These are phyloP conservation scores for Solanum megistacrolobum DNA, from an alignment of 257 asterid genomes.

Conservation along the genomic window DNA sequence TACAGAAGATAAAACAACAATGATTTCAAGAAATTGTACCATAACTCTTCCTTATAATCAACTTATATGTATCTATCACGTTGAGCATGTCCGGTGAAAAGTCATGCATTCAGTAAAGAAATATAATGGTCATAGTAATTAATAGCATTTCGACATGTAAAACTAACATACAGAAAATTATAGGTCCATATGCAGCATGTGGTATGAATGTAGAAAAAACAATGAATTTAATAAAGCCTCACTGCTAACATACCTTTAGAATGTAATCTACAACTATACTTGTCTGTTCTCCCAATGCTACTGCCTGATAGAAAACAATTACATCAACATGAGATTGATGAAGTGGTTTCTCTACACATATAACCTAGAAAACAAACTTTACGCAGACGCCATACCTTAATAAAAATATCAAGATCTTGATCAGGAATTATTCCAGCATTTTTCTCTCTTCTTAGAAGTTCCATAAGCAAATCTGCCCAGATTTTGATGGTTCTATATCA, in stretches of 20 bases:
- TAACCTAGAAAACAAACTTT: background rate
- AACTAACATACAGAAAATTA: background rate
- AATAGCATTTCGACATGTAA: background rate
- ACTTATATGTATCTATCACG: background rate
- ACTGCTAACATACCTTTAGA: constrained; percentile 49
- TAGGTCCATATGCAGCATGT: background rate
- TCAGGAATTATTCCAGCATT: constrained; percentile 55
- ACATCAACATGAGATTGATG: constrained; percentile 11
- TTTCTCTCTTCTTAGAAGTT: constrained; percentile 61
- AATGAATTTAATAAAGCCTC: background rate
- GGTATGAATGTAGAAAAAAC: background rate
- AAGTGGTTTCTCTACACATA: background rate
- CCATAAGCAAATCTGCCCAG: constrained; percentile 54
- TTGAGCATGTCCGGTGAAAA: background rate
- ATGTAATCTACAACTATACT: constrained; percentile 62
- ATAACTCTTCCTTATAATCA: background rate
- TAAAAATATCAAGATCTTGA: constrained; percentile 51
- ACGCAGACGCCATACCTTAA: constrained; percentile 43
- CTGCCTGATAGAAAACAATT: constrained; percentile 62
- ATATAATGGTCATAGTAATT: background rate
- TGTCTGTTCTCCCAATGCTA: constrained; percentile 72
- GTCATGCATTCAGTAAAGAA: background rate
- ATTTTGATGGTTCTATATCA: background rate
- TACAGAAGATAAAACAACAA: background rate
- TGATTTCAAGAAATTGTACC: background rate